phyloP scores from a whole-genome alignment of 2,329 filamentous ascomycete species.

The Neonectria hederae region DNA sequence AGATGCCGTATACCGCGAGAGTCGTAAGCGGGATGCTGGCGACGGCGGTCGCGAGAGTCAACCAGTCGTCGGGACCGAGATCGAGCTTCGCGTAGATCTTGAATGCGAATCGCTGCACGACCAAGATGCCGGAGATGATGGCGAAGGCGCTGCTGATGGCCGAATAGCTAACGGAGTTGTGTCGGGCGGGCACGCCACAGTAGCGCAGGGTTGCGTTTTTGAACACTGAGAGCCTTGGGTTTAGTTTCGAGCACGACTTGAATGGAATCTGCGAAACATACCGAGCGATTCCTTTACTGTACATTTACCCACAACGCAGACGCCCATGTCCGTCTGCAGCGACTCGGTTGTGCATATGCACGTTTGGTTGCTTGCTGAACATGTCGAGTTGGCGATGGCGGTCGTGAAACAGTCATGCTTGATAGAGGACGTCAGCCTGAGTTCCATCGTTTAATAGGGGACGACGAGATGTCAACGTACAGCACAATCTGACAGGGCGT shows the following conservation, averaged over 20 bases:
- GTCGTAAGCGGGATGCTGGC: neutral
- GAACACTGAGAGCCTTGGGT: neutral
- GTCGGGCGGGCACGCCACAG: neutral
- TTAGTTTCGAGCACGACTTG: neutral
- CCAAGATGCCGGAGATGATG: neutral
- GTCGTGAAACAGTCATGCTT: neutral
- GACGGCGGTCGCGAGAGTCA: neutral
- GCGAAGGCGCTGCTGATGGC: neutral
- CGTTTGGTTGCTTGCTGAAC: neutral
- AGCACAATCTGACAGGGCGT: neutral
- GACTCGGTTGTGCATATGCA: neutral
- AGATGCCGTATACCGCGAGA: conserved; percentile 1
- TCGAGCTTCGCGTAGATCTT: neutral
- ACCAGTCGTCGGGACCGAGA: neutral
- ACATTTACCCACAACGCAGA: neutral
- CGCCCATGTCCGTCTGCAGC: neutral
- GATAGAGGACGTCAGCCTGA: neutral
- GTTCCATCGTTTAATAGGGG: too few relatives aligned
- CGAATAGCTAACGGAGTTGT: neutral
- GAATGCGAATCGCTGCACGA: neutral
- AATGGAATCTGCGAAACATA: neutral
- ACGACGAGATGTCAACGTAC: too few relatives aligned
- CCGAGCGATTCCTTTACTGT: neutral
- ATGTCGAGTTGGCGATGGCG: neutral
- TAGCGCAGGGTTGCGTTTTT: neutral